Percentiles rank a stretch among this genome's conserved stretches.
Evolutionary conservation across 2,329 filamentous ascomycete genomes (phyloP).

Genomic region (Keithomyces neogunnii): DNA sequence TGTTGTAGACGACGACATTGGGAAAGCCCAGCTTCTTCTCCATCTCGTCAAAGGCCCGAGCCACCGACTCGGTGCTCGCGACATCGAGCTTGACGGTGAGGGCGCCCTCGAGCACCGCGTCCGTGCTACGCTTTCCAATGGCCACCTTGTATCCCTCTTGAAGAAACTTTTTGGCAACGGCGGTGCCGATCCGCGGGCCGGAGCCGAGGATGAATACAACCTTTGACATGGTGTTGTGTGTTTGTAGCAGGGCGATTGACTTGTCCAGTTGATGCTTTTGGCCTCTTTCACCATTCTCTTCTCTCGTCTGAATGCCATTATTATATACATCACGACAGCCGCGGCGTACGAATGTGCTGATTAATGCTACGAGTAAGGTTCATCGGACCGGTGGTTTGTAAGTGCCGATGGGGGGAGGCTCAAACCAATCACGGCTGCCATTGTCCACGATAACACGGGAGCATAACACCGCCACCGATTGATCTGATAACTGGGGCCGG

Average conservation of each 20-base stretch:
- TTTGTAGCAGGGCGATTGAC: not conserved
- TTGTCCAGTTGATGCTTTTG: not conserved
- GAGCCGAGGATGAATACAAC: not conserved
- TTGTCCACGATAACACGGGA: too few species aligned
- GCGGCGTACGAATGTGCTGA: too few species aligned
- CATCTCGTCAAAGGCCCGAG: not conserved
- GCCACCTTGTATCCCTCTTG: not conserved
- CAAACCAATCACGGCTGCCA: too few species aligned
- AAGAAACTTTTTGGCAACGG: not conserved
- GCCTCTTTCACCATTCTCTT: too few species aligned
- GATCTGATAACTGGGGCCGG: too few species aligned
- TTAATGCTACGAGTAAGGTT: too few species aligned
- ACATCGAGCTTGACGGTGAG: not conserved
- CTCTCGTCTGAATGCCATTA: too few species aligned
- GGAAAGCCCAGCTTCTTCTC: not conserved
- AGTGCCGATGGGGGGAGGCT: too few species aligned
- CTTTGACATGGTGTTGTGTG: not conserved
- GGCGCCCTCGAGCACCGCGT: not conserved
- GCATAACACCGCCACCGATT: too few species aligned
- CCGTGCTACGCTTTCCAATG: not conserved
- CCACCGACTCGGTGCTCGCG: not conserved
- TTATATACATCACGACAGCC: too few species aligned
- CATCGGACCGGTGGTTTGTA: too few species aligned
- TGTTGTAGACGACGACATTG: not conserved
- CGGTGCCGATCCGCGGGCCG: not conserved